A percentile compares a stretch with the other conserved stretches of the same genome.
phyloP scores from a whole-genome alignment of 2,329 filamentous ascomycete genomes.

The Cryphonectria carpinicola region DNA sequence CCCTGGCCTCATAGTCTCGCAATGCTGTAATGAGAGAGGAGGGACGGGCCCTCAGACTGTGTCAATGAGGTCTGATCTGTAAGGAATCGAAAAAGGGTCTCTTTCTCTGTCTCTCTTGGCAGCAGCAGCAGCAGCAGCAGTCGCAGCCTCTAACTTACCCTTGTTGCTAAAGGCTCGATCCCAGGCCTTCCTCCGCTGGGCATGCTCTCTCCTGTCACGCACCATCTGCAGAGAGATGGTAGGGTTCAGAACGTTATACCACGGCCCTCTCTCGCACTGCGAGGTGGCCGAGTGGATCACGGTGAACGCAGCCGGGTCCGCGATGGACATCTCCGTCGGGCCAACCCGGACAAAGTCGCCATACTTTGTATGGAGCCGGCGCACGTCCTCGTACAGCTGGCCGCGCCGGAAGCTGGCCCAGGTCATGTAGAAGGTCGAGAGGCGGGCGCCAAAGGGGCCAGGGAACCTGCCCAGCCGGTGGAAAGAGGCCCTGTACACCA shows the following conservation, averaged over 20 bases:
- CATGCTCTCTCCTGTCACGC: slow-evolving; percentile 38
- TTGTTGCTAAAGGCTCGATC: slow-evolving; percentile 39
- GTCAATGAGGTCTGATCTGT: background rate
- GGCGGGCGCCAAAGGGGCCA: slow-evolving; percentile 20
- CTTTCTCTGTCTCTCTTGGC: background rate
- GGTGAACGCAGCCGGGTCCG: slow-evolving; percentile 35
- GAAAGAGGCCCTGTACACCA: slow-evolving; percentile 32
- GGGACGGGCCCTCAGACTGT: background rate
- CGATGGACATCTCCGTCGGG: slow-evolving; percentile 40
- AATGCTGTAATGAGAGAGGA: slow-evolving; percentile 3
- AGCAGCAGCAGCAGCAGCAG: too few relatives aligned
- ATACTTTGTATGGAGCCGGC: slow-evolving; percentile 30
- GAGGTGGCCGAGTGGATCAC: slow-evolving; percentile 37
- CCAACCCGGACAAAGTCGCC: slow-evolving; percentile 34
- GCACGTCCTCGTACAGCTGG: slow-evolving; percentile 34
- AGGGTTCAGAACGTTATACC: slow-evolving; percentile 40
- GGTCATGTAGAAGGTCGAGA: slow-evolving; percentile 32
- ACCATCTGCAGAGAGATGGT: slow-evolving; percentile 37
- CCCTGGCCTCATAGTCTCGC: slow-evolving; percentile 14
- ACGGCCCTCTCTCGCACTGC: slow-evolving; percentile 39
- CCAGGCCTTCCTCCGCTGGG: slow-evolving; percentile 40
- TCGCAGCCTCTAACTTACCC: slow-evolving; percentile 19
- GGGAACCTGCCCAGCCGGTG: slow-evolving; percentile 28
- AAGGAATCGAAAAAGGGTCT: background rate
- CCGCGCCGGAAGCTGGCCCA: slow-evolving; percentile 29